phyloP scores from a whole-genome alignment of 805 yeast genomes.

The Priceomyces melissophilus region DNA sequence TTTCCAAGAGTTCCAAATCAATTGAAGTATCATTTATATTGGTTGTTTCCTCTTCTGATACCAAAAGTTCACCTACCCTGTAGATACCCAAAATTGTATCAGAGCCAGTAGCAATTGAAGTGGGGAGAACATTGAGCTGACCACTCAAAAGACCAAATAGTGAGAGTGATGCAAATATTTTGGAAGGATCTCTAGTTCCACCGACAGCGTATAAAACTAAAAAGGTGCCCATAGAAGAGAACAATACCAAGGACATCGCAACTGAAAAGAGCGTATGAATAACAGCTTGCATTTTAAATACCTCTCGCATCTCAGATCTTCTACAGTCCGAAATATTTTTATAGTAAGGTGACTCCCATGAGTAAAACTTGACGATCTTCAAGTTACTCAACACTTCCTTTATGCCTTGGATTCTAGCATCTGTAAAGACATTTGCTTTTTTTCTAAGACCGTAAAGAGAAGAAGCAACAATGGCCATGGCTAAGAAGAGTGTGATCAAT shows the following conservation, averaged over 20 bases:
- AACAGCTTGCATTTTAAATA: slow-evolving; percentile 57
- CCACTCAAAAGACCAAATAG: slow-evolving; percentile 56
- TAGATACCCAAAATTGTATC: slow-evolving; percentile 61
- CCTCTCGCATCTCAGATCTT: slow-evolving; percentile 50
- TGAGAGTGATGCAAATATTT: slow-evolving; percentile 63
- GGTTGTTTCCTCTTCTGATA: background rate
- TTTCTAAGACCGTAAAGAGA: slow-evolving; percentile 51
- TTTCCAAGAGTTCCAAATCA: slow-evolving; percentile 10
- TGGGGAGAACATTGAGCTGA: slow-evolving; percentile 61
- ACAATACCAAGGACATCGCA: slow-evolving; percentile 59
- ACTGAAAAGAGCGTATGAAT: slow-evolving; percentile 60
- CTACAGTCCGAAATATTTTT: slow-evolving; percentile 53
- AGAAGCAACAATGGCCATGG: slow-evolving; percentile 47
- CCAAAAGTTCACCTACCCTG: slow-evolving; percentile 49
- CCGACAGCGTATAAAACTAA: slow-evolving; percentile 28
- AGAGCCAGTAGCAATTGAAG: slow-evolving; percentile 60
- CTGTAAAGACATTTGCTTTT: slow-evolving; percentile 58
- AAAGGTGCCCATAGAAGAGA: slow-evolving; percentile 59
- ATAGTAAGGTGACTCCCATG: slow-evolving; percentile 81
- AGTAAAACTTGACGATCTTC: slow-evolving; percentile 78
- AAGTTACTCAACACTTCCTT: slow-evolving; percentile 72
- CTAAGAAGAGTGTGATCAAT: slow-evolving; percentile 32
- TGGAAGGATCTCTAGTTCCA: slow-evolving; percentile 43
- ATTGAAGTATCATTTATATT: slow-evolving; percentile 11
- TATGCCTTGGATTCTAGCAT: slow-evolving; percentile 63